Evolutionary conservation across 106 monocot species (phyloP).

Genomic region (Gastrodia elata): DNA sequence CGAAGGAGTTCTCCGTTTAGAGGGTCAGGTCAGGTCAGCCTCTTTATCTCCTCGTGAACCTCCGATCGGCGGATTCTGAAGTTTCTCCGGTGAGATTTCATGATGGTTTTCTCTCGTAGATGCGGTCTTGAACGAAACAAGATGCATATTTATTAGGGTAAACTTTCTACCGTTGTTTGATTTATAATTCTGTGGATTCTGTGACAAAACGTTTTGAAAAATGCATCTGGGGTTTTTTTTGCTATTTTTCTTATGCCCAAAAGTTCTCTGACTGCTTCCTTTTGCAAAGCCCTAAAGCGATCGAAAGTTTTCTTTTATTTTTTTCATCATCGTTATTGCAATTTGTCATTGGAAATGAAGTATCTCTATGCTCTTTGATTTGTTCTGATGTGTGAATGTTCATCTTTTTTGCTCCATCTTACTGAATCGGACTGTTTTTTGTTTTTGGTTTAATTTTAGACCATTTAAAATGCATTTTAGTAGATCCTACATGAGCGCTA

Average conservation of each 20-base stretch:
- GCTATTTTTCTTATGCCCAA: not conserved
- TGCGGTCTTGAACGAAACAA: not conserved
- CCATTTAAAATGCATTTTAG: too few relatives aligned
- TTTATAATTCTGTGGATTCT: not conserved
- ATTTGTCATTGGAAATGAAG: not conserved
- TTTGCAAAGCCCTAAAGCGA: too few relatives aligned
- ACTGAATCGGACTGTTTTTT: too few relatives aligned
- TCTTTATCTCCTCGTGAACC: not conserved
- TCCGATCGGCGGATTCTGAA: not conserved
- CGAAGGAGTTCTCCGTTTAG: too few relatives aligned
- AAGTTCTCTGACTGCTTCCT: too few relatives aligned
- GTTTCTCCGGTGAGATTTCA: not conserved
- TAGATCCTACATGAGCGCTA: too few relatives aligned
- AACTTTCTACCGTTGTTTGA: not conserved
- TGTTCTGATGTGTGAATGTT: not conserved
- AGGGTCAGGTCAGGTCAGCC: not conserved
- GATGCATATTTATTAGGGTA: not conserved
- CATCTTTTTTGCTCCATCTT: too few relatives aligned
- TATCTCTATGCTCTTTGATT: not conserved
- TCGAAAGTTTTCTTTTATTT: too few relatives aligned
- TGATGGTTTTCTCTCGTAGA: not conserved
- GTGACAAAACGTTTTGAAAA: not conserved
- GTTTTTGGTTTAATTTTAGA: too few relatives aligned
- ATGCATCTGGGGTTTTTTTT: not conserved
- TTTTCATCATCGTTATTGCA: too few relatives aligned